Evolutionary conservation across 257 asterid species (phyloP).

Genomic region (Henckelia pumila): DNA sequence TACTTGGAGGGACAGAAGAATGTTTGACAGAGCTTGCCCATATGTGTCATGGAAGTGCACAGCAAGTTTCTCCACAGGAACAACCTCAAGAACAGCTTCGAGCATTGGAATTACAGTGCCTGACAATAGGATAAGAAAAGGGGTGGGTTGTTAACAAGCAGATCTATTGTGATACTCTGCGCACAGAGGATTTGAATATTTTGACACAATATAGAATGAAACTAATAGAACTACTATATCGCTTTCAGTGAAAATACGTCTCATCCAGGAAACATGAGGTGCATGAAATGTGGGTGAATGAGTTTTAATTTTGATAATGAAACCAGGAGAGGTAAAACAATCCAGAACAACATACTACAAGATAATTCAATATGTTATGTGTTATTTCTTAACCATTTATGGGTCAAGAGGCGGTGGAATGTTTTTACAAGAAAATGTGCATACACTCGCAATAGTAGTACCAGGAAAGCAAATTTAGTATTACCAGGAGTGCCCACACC

Average conservation of each 20-base stretch:
- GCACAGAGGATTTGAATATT: too few relatives aligned
- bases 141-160: conserved; percentile 6
- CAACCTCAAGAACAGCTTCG: conserved; percentile 74
- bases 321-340: background rate
- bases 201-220: background rate
- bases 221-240: background rate
- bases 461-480: conserved; percentile 33
- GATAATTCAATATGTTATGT: too few relatives aligned
- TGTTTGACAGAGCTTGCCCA: conserved; percentile 92
- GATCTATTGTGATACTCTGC: too few relatives aligned
- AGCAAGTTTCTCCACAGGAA: conserved; percentile 84
- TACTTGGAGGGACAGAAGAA: conserved; percentile 83
- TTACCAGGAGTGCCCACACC: conserved; percentile 99
- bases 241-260: background rate
- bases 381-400: background rate
- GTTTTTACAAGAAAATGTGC: conserved; percentile 21
- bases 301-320: too few relatives aligned
- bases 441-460: conserved; percentile 41
- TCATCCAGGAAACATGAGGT: too few relatives aligned
- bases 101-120: conserved; percentile 92
- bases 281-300: background rate
- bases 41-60: conserved; percentile 98
- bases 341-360: background rate
- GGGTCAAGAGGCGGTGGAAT: conserved; percentile 5
- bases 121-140: conserved; percentile 27